Conservation (phyloP, 1,139 yeast species). For the Lodderomyces jiufengensis region DNA sequence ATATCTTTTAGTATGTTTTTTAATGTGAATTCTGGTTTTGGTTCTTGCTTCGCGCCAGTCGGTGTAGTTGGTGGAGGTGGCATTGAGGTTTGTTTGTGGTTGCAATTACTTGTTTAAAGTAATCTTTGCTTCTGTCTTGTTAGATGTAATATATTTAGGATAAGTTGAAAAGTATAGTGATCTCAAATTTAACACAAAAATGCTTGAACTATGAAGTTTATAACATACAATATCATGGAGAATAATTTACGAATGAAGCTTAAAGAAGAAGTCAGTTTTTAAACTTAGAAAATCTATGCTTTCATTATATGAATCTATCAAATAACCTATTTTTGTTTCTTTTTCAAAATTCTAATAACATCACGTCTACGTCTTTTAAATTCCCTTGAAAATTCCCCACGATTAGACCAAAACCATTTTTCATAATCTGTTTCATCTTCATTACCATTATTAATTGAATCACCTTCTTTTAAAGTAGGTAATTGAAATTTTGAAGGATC, state of each 20-base stretch:
- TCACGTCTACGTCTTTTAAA: slow-evolving; percentile 76
- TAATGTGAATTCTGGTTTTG: slow-evolving; percentile 47
- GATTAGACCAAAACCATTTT: slow-evolving; percentile 73
- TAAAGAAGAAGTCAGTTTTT: too few species aligned
- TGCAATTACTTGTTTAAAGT: too few species aligned
- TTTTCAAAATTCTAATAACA: slow-evolving; percentile 56
- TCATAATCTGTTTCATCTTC: slow-evolving; percentile 57
- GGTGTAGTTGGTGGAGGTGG: not conserved
- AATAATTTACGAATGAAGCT: too few species aligned
- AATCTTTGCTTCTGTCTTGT: too few species aligned
- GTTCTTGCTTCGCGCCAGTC: slow-evolving; percentile 13
- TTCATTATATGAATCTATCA: too few species aligned
- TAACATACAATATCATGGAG: too few species aligned
- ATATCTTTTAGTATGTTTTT: slow-evolving; percentile 47
- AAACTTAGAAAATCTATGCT: too few species aligned
- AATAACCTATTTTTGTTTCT: slow-evolving; percentile 25
- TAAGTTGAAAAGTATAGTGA: not conserved
- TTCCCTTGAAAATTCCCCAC: slow-evolving; percentile 78
- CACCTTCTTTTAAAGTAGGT: slow-evolving; percentile 34
- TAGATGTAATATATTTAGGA: too few species aligned
- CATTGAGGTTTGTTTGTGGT: slow-evolving; percentile 4
- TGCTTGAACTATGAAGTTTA: too few species aligned
- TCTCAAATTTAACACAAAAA: too few species aligned
- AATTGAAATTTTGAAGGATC: slow-evolving; percentile 23
- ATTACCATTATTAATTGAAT: slow-evolving; percentile 9